A percentile compares a stretch with the other conserved stretches of the same genome.
Evolutionary conservation across 768 basidiomycete species (phyloP).

Genomic region (Agrocybe pediades): DNA sequence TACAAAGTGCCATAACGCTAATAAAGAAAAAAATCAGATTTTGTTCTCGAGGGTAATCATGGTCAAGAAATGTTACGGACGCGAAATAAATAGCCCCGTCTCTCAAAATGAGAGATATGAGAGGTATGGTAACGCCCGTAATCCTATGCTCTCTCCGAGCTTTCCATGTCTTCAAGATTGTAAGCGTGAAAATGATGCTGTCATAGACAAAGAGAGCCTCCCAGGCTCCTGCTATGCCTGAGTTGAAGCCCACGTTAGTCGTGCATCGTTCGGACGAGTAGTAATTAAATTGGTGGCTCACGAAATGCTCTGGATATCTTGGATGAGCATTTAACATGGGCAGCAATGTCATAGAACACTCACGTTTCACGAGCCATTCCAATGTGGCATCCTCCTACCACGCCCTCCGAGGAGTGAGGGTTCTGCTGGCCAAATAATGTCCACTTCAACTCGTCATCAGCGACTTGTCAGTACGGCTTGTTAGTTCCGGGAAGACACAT

Average conservation of each 20-base stretch:
- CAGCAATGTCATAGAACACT: slow-evolving; percentile 11
- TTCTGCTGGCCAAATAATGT: slow-evolving; percentile 40
- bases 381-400: slow-evolving; percentile 35
- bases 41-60: neutral
- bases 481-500: no score
- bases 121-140: slow-evolving; percentile 27
- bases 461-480: no score
- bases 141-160: slow-evolving; percentile 28
- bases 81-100: slow-evolving; percentile 61
- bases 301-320: slow-evolving; percentile 18
- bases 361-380: slow-evolving; percentile 32
- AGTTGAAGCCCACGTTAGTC: neutral
- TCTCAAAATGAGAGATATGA: slow-evolving; percentile 44
- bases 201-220: slow-evolving; percentile 55
- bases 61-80: slow-evolving; percentile 36
- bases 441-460: slow-evolving; percentile 43
- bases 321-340: neutral
- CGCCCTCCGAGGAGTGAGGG: slow-evolving; percentile 19
- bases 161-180: slow-evolving; percentile 44
- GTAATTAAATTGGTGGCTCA: no score
- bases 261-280: no score
- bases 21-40: neutral
- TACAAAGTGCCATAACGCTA: slow-evolving; percentile 55
- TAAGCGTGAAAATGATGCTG: slow-evolving; percentile 46
- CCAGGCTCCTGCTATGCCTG: slow-evolving; percentile 44